These are phyloP conservation scores for Colletotrichum lentis DNA, from an alignment of 2,329 filamentous ascomycete genomes.

Conservation along the genomic window DNA sequence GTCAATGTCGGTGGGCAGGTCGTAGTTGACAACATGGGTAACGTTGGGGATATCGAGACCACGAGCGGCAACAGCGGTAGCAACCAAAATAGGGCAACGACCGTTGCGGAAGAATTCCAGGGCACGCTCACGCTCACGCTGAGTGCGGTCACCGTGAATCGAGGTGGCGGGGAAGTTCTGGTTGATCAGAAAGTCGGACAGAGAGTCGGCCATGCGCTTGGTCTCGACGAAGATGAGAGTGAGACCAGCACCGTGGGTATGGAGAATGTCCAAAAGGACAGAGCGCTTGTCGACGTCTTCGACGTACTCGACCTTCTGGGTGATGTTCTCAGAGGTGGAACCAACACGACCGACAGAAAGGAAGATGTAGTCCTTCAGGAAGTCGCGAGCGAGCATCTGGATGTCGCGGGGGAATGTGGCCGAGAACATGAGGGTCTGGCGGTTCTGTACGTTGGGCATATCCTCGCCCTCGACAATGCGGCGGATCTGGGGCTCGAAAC, in stretches of 20 bases:
- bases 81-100: conserved; percentile 94
- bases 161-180: conserved; percentile 98
- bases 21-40: conserved; percentile 98
- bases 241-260: conserved; percentile 88
- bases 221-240: conserved; percentile 99
- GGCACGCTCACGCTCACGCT: conserved; percentile 97
- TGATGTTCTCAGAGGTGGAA: conserved; percentile 99
- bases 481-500: conserved; percentile 99
- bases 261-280: conserved; percentile 94
- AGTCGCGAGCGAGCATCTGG: conserved; percentile 98
- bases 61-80: conserved; percentile 92
- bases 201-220: conserved; percentile 98
- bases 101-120: conserved; percentile 97
- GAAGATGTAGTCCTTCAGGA: conserved; percentile 99
- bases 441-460: conserved; percentile 83
- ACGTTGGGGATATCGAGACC: conserved; percentile 96
- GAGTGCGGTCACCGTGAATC: conserved; percentile 97
- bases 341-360: conserved; percentile 97
- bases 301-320: conserved; percentile 97
- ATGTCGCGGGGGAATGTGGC: conserved; percentile 99
- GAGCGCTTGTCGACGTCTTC: conserved; percentile 98
- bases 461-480: conserved; percentile 98
- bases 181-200: conserved; percentile 98
- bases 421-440: conserved; percentile 99
- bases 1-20: conserved; percentile 97